Evolutionary conservation across 768 basidiomycete genomes (phyloP).

Genomic region (Ramaria sp.): DNA sequence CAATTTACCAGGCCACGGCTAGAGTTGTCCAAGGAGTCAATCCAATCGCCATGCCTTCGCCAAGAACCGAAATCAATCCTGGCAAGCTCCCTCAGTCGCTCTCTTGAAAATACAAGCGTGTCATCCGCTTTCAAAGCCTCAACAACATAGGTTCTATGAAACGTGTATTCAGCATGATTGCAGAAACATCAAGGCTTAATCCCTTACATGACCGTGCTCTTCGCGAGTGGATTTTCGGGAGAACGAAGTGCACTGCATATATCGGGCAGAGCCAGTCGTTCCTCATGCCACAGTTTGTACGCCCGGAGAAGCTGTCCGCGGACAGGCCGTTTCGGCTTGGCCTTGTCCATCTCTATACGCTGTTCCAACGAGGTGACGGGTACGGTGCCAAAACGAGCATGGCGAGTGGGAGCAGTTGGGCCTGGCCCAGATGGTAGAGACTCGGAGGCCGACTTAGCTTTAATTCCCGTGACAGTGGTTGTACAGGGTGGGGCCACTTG

Average conservation of each 20-base stretch:
- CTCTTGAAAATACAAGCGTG: conserved; percentile 26
- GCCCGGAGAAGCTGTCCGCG: conserved; percentile 28
- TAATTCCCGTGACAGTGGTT: too few species aligned
- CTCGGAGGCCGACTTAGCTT: too few species aligned
- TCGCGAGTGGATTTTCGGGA: conserved; percentile 30
- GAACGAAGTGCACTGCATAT: conserved; percentile 30
- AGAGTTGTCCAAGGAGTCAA: conserved; percentile 10
- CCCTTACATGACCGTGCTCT: conserved; percentile 38
- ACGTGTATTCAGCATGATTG: neutral
- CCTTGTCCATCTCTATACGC: neutral
- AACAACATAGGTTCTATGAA: conserved; percentile 31
- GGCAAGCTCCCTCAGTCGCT: conserved; percentile 25
- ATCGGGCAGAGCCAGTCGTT: conserved; percentile 23
- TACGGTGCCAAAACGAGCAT: neutral
- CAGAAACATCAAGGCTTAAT: neutral
- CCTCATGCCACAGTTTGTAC: conserved; percentile 34
- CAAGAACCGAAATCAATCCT: conserved; percentile 32
- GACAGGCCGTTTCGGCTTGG: neutral
- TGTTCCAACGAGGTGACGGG: neutral
- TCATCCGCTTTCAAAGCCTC: conserved; percentile 30
- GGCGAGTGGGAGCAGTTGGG: neutral
- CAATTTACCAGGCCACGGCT: neutral
- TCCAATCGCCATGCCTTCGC: conserved; percentile 30
- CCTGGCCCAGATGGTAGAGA: too few species aligned
- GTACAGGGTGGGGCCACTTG: conserved; percentile 9